phyloP scores from a whole-genome alignment of 352 stramenopile genomes.

The Halophytophthora polymorphica region DNA sequence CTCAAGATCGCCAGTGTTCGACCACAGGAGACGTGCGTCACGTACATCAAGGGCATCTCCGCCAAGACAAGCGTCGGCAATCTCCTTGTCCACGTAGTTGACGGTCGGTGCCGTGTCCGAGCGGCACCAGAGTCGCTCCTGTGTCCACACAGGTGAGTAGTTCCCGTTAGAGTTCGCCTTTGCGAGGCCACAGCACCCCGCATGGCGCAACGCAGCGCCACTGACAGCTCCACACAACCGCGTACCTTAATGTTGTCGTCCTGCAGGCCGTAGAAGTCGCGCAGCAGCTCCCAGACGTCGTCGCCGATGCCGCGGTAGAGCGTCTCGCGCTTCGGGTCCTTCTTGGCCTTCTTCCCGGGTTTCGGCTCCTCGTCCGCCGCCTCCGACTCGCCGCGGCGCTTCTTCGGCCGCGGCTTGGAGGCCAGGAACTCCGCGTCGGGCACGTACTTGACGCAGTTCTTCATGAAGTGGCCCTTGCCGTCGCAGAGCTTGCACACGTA shows the following conservation, averaged over 20 bases:
- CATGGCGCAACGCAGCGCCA: neutral
- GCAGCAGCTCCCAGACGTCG: slow-evolving; percentile 56
- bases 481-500: slow-evolving; percentile 82
- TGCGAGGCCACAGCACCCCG: neutral
- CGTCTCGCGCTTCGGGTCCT: slow-evolving; percentile 58
- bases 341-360: slow-evolving; percentile 13
- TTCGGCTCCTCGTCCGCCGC: slow-evolving; percentile 9
- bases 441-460: slow-evolving; percentile 61
- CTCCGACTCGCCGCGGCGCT: slow-evolving; percentile 29
- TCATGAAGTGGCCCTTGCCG: slow-evolving; percentile 67
- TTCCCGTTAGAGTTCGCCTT: neutral
- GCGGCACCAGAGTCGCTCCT: slow-evolving; percentile 67
- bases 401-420: slow-evolving; percentile 47
- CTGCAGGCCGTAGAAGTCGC: slow-evolving; percentile 62
- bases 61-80: slow-evolving; percentile 53
- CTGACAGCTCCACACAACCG: neutral
- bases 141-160: slow-evolving; percentile 1
- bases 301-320: slow-evolving; percentile 63
- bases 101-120: slow-evolving; percentile 72
- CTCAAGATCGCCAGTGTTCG: neutral
- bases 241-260: slow-evolving; percentile 41
- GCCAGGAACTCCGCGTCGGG: slow-evolving; percentile 40
- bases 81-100: slow-evolving; percentile 78
- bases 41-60: slow-evolving; percentile 66
- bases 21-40: neutral